phyloP scores from a whole-genome alignment of 345 rosid genomes.

The Boechera divaricarpa region DNA sequence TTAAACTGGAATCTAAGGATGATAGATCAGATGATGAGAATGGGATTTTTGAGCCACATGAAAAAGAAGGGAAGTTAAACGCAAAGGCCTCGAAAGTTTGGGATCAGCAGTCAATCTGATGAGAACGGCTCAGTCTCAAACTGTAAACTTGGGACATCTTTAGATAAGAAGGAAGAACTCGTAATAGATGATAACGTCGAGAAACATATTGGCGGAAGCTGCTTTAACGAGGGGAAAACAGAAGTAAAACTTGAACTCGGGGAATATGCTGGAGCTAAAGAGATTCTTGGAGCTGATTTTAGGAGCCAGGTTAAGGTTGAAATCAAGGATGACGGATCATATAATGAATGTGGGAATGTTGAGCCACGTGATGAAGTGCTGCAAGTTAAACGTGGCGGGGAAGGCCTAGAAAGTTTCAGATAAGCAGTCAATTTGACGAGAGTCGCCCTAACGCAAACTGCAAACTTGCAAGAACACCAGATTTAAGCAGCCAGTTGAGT shows the following conservation, averaged over 20 bases:
- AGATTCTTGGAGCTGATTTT: constrained; percentile 6
- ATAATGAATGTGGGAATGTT: constrained; percentile 16
- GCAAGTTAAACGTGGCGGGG: constrained; percentile 44
- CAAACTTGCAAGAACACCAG: constrained; percentile 18
- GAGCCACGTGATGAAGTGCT: constrained; percentile 15
- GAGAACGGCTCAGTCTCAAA: neutral
- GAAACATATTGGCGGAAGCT: constrained; percentile 8
- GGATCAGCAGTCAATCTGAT: constrained; percentile 27
- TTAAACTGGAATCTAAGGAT: constrained; percentile 6
- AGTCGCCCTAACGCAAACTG: constrained; percentile 5
- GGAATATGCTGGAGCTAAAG: constrained; percentile 3
- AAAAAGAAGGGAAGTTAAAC: constrained; percentile 4
- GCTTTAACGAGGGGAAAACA: constrained; percentile 1
- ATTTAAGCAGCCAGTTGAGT: constrained; percentile 14
- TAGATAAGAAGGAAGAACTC: constrained; percentile 8
- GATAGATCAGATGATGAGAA: constrained; percentile 22
- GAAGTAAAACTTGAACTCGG: constrained; percentile 19
- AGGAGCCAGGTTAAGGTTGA: constrained; percentile 17
- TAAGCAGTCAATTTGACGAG: constrained; percentile 27
- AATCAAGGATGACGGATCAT: constrained; percentile 15
- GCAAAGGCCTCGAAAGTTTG: constrained; percentile 47
- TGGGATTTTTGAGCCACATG: constrained; percentile 21
- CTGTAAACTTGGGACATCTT: constrained; percentile 37
- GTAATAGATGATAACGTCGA: neutral
- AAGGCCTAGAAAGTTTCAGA: constrained; percentile 47